These are phyloP conservation scores for Sclerotiophoma versabilis DNA, from an alignment of 2,329 filamentous ascomycete species.

Conservation along the genomic window DNA sequence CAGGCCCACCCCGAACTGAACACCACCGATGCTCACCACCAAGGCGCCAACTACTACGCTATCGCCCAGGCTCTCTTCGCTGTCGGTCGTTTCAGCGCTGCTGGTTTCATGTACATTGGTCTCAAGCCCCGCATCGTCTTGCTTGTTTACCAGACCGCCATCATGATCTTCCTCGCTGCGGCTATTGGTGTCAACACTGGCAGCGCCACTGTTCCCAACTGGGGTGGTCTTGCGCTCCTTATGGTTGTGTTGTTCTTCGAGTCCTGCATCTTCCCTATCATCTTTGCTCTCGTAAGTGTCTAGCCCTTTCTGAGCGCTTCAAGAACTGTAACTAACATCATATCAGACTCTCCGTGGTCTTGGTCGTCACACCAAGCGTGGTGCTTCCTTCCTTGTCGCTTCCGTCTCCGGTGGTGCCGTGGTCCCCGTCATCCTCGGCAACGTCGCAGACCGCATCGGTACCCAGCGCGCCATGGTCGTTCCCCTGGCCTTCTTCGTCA, in stretches of 20 bases:
- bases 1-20: slow-evolving; percentile 43
- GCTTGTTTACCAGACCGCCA: slow-evolving; percentile 44
- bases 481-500: slow-evolving; percentile 43
- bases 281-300: slow-evolving; percentile 39
- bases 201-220: slow-evolving; percentile 37
- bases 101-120: slow-evolving; percentile 46
- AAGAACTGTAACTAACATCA: neutral
- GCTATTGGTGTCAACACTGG: slow-evolving; percentile 46
- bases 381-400: slow-evolving; percentile 48
- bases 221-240: slow-evolving; percentile 47
- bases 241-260: slow-evolving; percentile 51
- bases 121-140: slow-evolving; percentile 48
- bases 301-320: neutral
- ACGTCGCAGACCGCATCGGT: slow-evolving; percentile 44
- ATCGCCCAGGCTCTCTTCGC: slow-evolving; percentile 50
- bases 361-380: slow-evolving; percentile 51
- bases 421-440: slow-evolving; percentile 46
- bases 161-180: slow-evolving; percentile 47
- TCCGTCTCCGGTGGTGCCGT: slow-evolving; percentile 48
- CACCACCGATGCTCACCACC: slow-evolving; percentile 35
- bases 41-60: slow-evolving; percentile 50
- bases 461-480: slow-evolving; percentile 47
- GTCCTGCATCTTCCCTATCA: slow-evolving; percentile 50
- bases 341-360: slow-evolving; percentile 42
- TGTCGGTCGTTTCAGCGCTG: slow-evolving; percentile 47